These are phyloP conservation scores for Escallonia rubra DNA, from an alignment of 129 eudicot genomes.

Conservation along the genomic window DNA sequence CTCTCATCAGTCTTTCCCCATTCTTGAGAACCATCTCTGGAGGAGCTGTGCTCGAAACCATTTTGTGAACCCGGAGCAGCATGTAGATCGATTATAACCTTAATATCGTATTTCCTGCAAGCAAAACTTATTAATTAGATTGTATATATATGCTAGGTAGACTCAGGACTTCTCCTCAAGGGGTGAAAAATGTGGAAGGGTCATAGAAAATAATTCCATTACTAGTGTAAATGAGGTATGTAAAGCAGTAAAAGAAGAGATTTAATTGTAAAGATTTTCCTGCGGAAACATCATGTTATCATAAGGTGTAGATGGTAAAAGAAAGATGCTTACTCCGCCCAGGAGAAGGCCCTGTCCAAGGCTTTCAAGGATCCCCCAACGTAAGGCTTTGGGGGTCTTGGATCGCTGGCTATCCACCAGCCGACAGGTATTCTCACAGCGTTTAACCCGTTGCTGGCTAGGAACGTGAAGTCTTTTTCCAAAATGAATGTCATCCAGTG, in stretches of 20 bases:
- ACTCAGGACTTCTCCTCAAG: no score
- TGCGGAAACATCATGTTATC: no score
- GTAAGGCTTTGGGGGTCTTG: slow-evolving; percentile 60
- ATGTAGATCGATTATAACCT: slow-evolving; percentile 73
- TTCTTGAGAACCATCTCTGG: slow-evolving; percentile 53
- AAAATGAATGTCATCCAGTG: slow-evolving; percentile 64
- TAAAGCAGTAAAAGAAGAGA: no score
- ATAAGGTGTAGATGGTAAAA: background rate
- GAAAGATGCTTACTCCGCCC: slow-evolving; percentile 57
- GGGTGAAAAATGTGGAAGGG: no score
- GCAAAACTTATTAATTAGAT: background rate
- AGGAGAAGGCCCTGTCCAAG: slow-evolving; percentile 66
- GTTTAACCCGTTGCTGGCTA: slow-evolving; percentile 47
- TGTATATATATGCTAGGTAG: no score
- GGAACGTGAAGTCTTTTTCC: slow-evolving; percentile 61
- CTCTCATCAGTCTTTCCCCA: slow-evolving; percentile 51
- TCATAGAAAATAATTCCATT: no score
- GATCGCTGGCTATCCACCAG: slow-evolving; percentile 86
- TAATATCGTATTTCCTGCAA: slow-evolving; percentile 49
- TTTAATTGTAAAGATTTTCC: no score
- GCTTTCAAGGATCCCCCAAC: slow-evolving; percentile 64
- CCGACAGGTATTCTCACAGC: slow-evolving; percentile 79
- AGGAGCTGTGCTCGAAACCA: slow-evolving; percentile 55
- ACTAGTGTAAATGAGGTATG: no score
- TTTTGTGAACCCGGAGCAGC: slow-evolving; percentile 92